phyloP scores from a whole-genome alignment of 179 eudicot genomes.

The Drosera spatulata region DNA sequence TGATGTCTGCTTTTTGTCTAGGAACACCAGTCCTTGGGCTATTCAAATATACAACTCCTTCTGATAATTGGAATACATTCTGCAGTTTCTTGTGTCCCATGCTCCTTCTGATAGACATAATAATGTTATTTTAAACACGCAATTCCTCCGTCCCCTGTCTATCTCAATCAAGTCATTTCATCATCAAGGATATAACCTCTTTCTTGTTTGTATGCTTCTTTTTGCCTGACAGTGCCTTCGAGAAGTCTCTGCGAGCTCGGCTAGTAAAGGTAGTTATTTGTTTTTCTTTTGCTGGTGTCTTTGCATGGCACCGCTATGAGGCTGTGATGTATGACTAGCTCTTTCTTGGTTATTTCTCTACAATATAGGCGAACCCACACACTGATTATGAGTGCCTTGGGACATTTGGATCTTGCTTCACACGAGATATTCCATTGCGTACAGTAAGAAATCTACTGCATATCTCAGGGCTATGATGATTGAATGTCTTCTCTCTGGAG shows the following conservation, averaged over 20 bases:
- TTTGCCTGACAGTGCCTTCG: slow-evolving; percentile 59
- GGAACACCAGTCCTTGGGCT: no score
- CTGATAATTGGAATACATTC: no score
- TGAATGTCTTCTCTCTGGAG: no score
- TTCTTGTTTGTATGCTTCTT: background rate
- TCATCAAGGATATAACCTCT: background rate
- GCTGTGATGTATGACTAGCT: background rate
- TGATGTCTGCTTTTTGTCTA: no score
- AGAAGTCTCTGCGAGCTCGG: slow-evolving; percentile 90
- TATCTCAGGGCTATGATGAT: no score
- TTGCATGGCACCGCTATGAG: background rate
- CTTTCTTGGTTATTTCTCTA: slow-evolving; percentile 1
- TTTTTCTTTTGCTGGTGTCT: background rate
- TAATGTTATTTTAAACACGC: no score
- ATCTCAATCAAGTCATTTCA: no score
- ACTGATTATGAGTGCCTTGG: slow-evolving; percentile 70
- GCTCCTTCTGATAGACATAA: no score
- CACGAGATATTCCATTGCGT: slow-evolving; percentile 59
- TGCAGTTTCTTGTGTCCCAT: no score
- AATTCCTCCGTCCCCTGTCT: no score
- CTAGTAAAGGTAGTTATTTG: slow-evolving; percentile 41
- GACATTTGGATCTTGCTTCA: slow-evolving; percentile 58
- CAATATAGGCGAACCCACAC: slow-evolving; percentile 61
- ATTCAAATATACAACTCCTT: no score
- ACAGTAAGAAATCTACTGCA: slow-evolving; percentile 31